These are phyloP conservation scores for Fusarium avenaceum DNA, from an alignment of 2,329 filamentous ascomycete species.

Conservation along the genomic window DNA sequence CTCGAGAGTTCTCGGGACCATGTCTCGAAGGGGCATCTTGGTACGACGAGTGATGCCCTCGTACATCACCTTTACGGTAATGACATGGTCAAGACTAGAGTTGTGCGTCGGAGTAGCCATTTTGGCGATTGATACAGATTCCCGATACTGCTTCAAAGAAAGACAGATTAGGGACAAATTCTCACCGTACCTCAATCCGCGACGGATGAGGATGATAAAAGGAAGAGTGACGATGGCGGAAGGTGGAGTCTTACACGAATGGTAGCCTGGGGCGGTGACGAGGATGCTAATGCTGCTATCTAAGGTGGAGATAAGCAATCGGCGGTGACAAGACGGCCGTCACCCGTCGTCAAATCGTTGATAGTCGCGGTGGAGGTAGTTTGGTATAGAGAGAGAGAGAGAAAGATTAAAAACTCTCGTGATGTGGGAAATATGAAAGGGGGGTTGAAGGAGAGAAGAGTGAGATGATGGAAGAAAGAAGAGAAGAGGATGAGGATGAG, in stretches of 20 bases:
- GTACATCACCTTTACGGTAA: slow-evolving; percentile 88
- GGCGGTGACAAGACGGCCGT: slow-evolving; percentile 45
- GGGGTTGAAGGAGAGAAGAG: slow-evolving; percentile 24
- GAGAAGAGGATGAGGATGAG: slow-evolving; percentile 36
- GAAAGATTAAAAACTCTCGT: slow-evolving; percentile 2
- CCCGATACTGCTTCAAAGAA: slow-evolving; percentile 8
- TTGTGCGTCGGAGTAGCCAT: slow-evolving; percentile 49
- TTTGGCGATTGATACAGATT: slow-evolving; percentile 8
- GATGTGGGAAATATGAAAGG: neutral
- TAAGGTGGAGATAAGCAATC: slow-evolving; percentile 46
- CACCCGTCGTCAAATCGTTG: slow-evolving; percentile 36
- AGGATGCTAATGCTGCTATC: slow-evolving; percentile 44
- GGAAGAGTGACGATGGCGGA: slow-evolving; percentile 37
- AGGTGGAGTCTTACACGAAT: slow-evolving; percentile 46
- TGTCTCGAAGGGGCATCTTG: slow-evolving; percentile 90
- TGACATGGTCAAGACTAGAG: slow-evolving; percentile 56
- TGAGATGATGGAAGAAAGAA: slow-evolving; percentile 35
- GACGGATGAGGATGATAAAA: slow-evolving; percentile 39
- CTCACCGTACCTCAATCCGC: slow-evolving; percentile 20
- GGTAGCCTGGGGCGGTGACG: slow-evolving; percentile 47
- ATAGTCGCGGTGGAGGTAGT: slow-evolving; percentile 2
- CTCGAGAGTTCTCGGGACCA: slow-evolving; percentile 80
- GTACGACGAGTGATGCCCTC: slow-evolving; percentile 83
- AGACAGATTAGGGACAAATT: slow-evolving; percentile 11
- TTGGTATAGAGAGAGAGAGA: slow-evolving; percentile 6